phyloP scores from a whole-genome alignment of 768 basidiomycete species.

The Tricholoma terreum region DNA sequence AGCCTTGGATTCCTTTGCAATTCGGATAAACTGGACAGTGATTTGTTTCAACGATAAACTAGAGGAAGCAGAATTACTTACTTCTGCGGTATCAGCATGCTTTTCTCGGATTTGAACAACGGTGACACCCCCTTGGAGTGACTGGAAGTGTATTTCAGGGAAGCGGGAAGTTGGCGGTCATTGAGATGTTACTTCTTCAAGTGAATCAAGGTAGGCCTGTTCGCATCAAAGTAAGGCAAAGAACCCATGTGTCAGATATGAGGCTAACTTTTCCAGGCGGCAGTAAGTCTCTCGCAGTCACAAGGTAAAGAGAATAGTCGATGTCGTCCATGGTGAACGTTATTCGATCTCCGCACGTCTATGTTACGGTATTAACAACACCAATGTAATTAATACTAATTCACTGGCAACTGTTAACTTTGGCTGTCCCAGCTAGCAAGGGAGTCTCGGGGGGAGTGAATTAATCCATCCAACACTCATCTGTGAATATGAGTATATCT shows the following conservation, averaged over 20 bases:
- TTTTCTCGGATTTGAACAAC: conserved; percentile 92
- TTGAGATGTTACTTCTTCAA: conserved; percentile 60
- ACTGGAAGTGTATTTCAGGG: conserved; percentile 37
- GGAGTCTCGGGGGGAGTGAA: no score
- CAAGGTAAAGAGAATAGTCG: conserved; percentile 81
- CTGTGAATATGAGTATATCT: no score
- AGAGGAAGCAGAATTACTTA: conserved; percentile 29
- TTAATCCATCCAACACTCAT: no score
- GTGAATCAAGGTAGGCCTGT: conserved; percentile 65
- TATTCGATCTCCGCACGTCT: no score
- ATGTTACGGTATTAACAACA: no score
- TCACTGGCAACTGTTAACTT: no score
- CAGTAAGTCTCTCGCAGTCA: conserved; percentile 77
- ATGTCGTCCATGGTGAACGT: conserved; percentile 22
- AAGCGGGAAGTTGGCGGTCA: background rate
- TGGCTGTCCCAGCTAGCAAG: no score
- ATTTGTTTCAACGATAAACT: background rate
- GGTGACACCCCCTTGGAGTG: conserved; percentile 84
- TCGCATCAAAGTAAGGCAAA: background rate
- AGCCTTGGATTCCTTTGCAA: conserved; percentile 65
- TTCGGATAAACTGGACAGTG: conserved; percentile 61
- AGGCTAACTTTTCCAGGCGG: conserved; percentile 67
- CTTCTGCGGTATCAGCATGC: conserved; percentile 74
- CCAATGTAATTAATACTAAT: no score
- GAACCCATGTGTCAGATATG: background rate